Conservation (phyloP, 2,329 filamentous ascomycete species). For the Aspergillus thermomutatus region DNA sequence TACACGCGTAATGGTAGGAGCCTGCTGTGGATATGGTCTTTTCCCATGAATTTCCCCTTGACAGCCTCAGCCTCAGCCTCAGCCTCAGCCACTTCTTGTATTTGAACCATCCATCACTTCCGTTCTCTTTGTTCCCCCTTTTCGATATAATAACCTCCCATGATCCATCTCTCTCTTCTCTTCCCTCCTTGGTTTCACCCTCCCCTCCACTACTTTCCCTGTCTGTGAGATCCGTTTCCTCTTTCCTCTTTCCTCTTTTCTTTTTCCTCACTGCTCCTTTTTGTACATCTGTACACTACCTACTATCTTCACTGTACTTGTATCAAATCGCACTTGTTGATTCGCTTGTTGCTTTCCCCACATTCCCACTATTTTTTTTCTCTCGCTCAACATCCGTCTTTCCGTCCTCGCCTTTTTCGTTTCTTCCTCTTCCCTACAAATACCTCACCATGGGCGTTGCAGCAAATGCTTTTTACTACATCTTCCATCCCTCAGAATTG, state of each 20-base stretch:
- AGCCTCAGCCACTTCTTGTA: background rate
- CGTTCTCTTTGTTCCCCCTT: slow-evolving; percentile 4
- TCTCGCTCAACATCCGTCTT: slow-evolving; percentile 4
- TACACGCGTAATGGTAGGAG: background rate
- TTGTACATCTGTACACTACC: background rate
- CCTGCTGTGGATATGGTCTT: background rate
- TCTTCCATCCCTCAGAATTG: slow-evolving; percentile 72
- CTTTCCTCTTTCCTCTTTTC: background rate
- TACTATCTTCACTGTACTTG: too few relatives aligned
- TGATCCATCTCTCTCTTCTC: slow-evolving; percentile 4
- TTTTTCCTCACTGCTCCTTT: too few relatives aligned
- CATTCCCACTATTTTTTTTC: slow-evolving; percentile 7
- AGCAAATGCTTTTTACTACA: slow-evolving; percentile 63
- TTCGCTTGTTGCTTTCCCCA: background rate
- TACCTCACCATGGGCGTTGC: slow-evolving; percentile 38
- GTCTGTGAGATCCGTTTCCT: background rate
- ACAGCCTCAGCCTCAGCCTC: background rate
- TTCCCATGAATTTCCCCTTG: background rate
- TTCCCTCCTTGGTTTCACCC: slow-evolving; percentile 2
- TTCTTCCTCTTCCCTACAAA: slow-evolving; percentile 13
- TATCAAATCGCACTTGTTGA: background rate
- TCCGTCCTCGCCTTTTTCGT: slow-evolving; percentile 6
- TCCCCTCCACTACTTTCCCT: slow-evolving; percentile 4
- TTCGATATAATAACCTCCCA: slow-evolving; percentile 2
- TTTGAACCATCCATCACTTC: slow-evolving; percentile 6